Conservation (phyloP, 208 protist species). For the Trypanosoma brucei region DNA sequence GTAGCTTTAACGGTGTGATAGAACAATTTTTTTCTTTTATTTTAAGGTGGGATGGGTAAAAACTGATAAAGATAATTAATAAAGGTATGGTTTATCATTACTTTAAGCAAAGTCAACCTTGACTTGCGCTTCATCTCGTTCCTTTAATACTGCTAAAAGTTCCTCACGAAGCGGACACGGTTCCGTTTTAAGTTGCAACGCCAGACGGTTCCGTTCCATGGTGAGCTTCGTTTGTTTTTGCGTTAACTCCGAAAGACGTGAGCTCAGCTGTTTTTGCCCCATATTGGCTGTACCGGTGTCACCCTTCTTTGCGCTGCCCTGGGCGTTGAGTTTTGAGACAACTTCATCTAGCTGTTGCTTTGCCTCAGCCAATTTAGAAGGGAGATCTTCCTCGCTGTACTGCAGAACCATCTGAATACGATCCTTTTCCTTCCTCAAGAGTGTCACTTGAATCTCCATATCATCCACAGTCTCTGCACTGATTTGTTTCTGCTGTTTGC, state of each 20-base stretch:
- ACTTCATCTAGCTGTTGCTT: constrained; percentile 45
- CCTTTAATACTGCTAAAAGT: constrained; percentile 42
- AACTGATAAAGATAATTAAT: too few relatives aligned
- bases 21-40: background rate
- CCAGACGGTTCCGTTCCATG: constrained; percentile 62
- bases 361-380: constrained; percentile 39
- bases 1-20: background rate
- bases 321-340: constrained; percentile 14
- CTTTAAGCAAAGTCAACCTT: constrained; percentile 9
- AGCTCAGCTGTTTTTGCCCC: constrained; percentile 33
- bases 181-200: constrained; percentile 78
- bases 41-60: background rate
- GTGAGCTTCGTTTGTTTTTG: constrained; percentile 78
- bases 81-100: background rate
- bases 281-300: constrained; percentile 3
- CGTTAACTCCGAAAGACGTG: constrained; percentile 67
- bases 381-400: constrained; percentile 61
- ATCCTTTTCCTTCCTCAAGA: constrained; percentile 56
- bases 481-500: constrained; percentile 34
- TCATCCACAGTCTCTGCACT: constrained; percentile 41
- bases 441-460: constrained; percentile 51
- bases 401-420: constrained; percentile 58
- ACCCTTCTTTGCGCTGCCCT: background rate
- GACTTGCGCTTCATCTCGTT: constrained; percentile 48
- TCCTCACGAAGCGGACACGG: constrained; percentile 46